Evolutionary conservation across 352 stramenopile species (phyloP).

Genomic region (Pythium periplocum): DNA sequence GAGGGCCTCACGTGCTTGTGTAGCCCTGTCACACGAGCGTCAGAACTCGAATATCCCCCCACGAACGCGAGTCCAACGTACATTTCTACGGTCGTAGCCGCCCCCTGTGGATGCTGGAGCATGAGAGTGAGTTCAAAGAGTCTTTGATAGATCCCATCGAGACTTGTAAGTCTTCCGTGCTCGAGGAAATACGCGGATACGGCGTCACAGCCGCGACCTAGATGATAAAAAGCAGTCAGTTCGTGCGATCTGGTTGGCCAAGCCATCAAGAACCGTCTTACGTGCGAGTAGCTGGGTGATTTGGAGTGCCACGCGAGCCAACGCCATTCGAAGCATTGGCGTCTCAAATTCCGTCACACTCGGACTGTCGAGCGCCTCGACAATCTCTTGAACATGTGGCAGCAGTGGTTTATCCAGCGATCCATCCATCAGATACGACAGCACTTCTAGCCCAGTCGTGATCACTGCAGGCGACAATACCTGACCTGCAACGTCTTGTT

Average conservation of each 20-base stretch:
- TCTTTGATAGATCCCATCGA: constrained; percentile 16
- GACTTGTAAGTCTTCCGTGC: constrained; percentile 26
- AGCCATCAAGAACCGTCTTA: too few relatives aligned
- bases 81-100: constrained; percentile 1
- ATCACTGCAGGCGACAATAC: constrained; percentile 21
- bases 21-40: constrained; percentile 15
- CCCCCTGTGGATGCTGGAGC: constrained; percentile 11
- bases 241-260: background rate
- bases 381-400: constrained; percentile 47
- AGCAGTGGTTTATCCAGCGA: constrained; percentile 56
- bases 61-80: constrained; percentile 11
- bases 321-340: background rate
- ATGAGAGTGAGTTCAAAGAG: constrained; percentile 42
- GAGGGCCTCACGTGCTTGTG: constrained; percentile 20
- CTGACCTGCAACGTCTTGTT: constrained; percentile 31
- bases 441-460: constrained; percentile 35
- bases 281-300: too few relatives aligned
- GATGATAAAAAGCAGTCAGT: constrained; percentile 2
- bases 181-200: constrained; percentile 54
- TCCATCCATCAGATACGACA: constrained; percentile 42
- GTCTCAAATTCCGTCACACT: constrained; percentile 49
- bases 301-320: background rate
- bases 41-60: background rate
- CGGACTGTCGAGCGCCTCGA: constrained; percentile 31
- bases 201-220: constrained; percentile 36